These are phyloP conservation scores for Pseudomassariella vexata DNA, from an alignment of 2,329 filamentous ascomycete genomes.

Conservation along the genomic window DNA sequence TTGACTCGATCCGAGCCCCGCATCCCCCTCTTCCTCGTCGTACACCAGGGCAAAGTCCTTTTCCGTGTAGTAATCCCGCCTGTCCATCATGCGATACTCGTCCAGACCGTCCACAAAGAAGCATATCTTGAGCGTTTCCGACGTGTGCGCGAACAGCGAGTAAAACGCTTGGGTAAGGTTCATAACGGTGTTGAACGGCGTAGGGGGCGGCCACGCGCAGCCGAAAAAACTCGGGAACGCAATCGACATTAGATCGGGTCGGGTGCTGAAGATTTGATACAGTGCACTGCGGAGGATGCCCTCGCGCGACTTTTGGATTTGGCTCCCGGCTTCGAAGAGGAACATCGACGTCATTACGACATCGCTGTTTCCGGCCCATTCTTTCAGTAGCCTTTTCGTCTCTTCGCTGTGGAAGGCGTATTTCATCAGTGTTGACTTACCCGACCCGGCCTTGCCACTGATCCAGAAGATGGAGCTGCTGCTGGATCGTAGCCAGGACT, in stretches of 20 bases:
- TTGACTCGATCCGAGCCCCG: constrained; percentile 22
- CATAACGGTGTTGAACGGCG: constrained; percentile 20
- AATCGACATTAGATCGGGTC: constrained; percentile 23
- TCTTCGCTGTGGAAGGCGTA: constrained; percentile 24
- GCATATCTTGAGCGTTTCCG: constrained; percentile 18
- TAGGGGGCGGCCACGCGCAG: constrained; percentile 20
- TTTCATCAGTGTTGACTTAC: constrained; percentile 43
- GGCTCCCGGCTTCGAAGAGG: constrained; percentile 33
- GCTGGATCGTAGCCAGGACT: constrained; percentile 17
- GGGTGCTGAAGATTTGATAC: constrained; percentile 25
- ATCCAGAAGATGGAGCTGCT: constrained; percentile 26
- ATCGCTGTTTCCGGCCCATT: constrained; percentile 25
- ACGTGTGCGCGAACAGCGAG: constrained; percentile 22
- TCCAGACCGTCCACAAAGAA: constrained; percentile 23
- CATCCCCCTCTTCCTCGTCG: constrained; percentile 21
- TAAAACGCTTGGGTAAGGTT: constrained; percentile 24
- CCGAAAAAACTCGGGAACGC: constrained; percentile 24
- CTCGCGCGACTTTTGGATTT: constrained; percentile 31
- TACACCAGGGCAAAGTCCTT: constrained; percentile 21
- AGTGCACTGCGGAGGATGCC: constrained; percentile 32
- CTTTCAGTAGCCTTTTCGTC: constrained; percentile 19
- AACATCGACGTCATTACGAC: constrained; percentile 30
- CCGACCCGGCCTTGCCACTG: constrained; percentile 37
- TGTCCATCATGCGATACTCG: constrained; percentile 25
- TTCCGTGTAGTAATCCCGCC: constrained; percentile 23